Percentiles rank a stretch among this genome's conserved stretches.
phyloP scores from a whole-genome alignment of 2,329 filamentous ascomycete genomes.

The Fusarium liriodendri region DNA sequence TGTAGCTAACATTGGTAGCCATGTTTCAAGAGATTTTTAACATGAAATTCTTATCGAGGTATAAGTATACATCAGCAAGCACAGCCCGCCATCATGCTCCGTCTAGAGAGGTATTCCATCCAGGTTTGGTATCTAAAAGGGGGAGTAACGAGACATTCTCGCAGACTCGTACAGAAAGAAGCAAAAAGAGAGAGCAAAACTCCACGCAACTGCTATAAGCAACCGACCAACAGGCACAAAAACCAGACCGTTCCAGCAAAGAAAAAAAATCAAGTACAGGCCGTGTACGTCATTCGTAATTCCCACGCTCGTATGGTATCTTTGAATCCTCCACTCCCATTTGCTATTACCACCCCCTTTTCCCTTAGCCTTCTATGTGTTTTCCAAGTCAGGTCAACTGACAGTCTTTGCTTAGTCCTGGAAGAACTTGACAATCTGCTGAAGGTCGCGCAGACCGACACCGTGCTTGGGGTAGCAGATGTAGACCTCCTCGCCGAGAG shows the following conservation, averaged over 20 bases:
- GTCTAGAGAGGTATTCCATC: conserved; percentile 35
- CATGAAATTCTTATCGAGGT: conserved; percentile 25
- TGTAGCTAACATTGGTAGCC: neutral
- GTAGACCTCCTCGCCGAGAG: conserved; percentile 84
- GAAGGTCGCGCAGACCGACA: conserved; percentile 82
- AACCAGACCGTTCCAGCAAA: neutral
- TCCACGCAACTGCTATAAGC: conserved; percentile 9
- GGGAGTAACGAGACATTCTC: conserved; percentile 29
- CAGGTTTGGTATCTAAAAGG: conserved; percentile 39
- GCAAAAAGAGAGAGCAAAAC: conserved; percentile 4
- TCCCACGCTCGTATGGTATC: conserved; percentile 27
- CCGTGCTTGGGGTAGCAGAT: conserved; percentile 92
- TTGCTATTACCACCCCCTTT: conserved; percentile 2
- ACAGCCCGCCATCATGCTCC: conserved; percentile 19
- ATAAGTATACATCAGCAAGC: conserved; percentile 27
- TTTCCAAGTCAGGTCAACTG: neutral
- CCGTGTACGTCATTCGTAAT: conserved; percentile 18
- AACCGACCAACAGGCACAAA: neutral
- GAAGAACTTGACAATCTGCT: conserved; percentile 91
- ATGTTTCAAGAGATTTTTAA: neutral
- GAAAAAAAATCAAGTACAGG: conserved; percentile 5
- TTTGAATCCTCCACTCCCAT: neutral
- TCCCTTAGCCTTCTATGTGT: conserved; percentile 1
- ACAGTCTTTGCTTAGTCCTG: conserved; percentile 67
- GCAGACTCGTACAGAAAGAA: conserved; percentile 12